Base-by-base conservation (phyloP, 1,284 basidiomycete genomes). In the Vanrija sp. region DNA sequence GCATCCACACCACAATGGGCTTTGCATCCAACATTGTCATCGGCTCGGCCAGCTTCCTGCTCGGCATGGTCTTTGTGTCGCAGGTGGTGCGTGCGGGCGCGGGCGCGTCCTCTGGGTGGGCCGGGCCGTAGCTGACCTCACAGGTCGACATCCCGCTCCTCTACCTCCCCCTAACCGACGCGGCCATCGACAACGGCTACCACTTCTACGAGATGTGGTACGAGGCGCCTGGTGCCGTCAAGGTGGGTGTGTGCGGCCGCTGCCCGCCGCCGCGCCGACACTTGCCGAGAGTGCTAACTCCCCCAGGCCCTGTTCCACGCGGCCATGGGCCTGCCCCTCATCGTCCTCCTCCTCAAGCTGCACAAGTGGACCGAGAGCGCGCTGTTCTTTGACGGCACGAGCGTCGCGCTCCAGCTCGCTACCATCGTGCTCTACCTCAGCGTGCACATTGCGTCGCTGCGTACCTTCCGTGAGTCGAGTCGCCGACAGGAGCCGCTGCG, bases 161-260 rank as follows among this genome's bases (percentile, higher is more conserved):
- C 46, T 92, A 85, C 80, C 73, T 81, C 51, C 75, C 80, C 18
- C 41, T 56, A 7, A 85, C 83, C 7, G 80, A 85, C 0, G 80
- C 85, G 56, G 79, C 83, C 24, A 70, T 87, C 48, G 77, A 81
- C 51, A 88, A 92, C 70, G 90, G 85, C 2, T 85, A 88, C 68
- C 83, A 85, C 65, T 93, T 92, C 76, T 95, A 95, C 71, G 83
- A 83, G 50, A 90, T 88, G 42, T 94, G 93, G 79, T 93, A 83
- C 77, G 89, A 89, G 75, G 84, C 91, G 1, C 91, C 91, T 3
- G 85, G 85, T 27, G 90, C 88, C 45, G 89, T 93, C 76, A 90
- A 90, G 83, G 89, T 87, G 56, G 48, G 80, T 71, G 43, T 41
- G 19, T 20, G 45, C 36, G 38, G 8, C 6, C 10, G 16, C 16